A percentile compares a stretch with the other conserved stretches of the same genome.
phyloP scores from a whole-genome alignment of 2,329 filamentous ascomycete genomes.

The Cadophora sp. region DNA sequence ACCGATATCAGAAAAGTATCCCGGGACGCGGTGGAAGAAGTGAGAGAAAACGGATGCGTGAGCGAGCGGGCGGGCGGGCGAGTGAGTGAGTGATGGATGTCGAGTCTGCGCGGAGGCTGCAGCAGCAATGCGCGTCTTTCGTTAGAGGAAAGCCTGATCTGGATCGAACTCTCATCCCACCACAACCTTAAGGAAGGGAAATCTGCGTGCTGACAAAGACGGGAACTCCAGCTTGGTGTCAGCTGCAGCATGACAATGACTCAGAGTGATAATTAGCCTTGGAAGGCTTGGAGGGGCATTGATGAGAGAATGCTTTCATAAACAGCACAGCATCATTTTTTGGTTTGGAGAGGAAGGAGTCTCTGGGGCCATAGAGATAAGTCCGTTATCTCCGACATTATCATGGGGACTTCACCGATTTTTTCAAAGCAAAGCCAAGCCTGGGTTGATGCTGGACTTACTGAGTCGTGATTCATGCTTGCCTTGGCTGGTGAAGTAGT shows the following conservation, averaged over 20 bases:
- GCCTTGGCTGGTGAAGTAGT: not conserved
- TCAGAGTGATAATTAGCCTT: not conserved
- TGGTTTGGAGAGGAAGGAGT: not conserved
- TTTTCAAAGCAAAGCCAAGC: not conserved
- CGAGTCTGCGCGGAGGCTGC: constrained; percentile 6
- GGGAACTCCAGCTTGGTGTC: not conserved
- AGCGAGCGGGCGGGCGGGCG: not conserved
- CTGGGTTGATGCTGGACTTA: not conserved
- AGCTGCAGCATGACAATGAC: constrained; percentile 20
- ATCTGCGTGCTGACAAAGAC: constrained; percentile 18
- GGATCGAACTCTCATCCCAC: not conserved
- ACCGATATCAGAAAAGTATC: not conserved
- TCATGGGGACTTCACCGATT: not conserved
- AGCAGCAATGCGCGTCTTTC: constrained; percentile 10
- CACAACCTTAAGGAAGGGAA: not conserved
- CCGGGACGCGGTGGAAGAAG: not conserved
- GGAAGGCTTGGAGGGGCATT: not conserved
- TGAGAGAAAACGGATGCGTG: not conserved
- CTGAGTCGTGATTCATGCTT: constrained; percentile 2
- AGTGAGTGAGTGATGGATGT: not conserved
- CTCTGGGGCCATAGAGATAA: not conserved
- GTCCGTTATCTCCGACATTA: constrained; percentile 11
- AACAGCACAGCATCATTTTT: not conserved
- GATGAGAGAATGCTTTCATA: not conserved
- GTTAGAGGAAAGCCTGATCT: constrained; percentile 8